A percentile compares a stretch with the other conserved stretches of the same genome.
phyloP scores from a whole-genome alignment of 495 filamentous ascomycete species.

The Xylaria longipes region DNA sequence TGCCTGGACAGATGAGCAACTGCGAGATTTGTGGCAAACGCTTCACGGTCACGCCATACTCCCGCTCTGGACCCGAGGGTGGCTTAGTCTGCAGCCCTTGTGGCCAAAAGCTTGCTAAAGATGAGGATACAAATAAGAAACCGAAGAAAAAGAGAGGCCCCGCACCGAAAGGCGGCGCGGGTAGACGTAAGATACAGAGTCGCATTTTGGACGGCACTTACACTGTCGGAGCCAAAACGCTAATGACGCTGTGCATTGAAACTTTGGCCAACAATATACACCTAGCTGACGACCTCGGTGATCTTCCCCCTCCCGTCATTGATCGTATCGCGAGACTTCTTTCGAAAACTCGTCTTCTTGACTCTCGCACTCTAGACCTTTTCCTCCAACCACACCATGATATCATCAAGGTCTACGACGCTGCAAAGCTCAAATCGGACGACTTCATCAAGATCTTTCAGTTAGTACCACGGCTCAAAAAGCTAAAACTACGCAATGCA shows the following conservation, averaged over 20 bases:
- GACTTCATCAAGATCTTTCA: conserved; percentile 84
- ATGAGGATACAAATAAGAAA: conserved; percentile 69
- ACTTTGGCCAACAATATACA: conserved; percentile 83
- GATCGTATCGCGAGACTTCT: conserved; percentile 81
- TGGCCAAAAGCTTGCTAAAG: conserved; percentile 74
- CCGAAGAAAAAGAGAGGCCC: conserved; percentile 48
- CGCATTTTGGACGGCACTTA: conserved; percentile 77
- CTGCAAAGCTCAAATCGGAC: conserved; percentile 71
- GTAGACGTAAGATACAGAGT: conserved; percentile 75
- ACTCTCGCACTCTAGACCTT: conserved; percentile 71
- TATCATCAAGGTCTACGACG: conserved; percentile 79
- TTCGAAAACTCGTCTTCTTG: conserved; percentile 77
- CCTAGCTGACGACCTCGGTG: conserved; percentile 82
- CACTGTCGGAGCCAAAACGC: conserved; percentile 69
- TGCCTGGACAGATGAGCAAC: conserved; percentile 86
- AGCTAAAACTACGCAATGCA: conserved; percentile 76
- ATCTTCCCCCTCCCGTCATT: conserved; percentile 70
- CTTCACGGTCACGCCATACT: conserved; percentile 94
- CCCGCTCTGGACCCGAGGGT: conserved; percentile 77
- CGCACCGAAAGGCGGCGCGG: conserved; percentile 47
- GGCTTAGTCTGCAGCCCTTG: conserved; percentile 86
- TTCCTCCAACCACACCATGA: conserved; percentile 75
- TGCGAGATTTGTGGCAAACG: conserved; percentile 86
- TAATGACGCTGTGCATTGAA: conserved; percentile 82
- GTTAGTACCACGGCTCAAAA: conserved; percentile 68